These are phyloP conservation scores for Malus orientalis DNA, from an alignment of 306 rosid genomes.

Conservation along the genomic window DNA sequence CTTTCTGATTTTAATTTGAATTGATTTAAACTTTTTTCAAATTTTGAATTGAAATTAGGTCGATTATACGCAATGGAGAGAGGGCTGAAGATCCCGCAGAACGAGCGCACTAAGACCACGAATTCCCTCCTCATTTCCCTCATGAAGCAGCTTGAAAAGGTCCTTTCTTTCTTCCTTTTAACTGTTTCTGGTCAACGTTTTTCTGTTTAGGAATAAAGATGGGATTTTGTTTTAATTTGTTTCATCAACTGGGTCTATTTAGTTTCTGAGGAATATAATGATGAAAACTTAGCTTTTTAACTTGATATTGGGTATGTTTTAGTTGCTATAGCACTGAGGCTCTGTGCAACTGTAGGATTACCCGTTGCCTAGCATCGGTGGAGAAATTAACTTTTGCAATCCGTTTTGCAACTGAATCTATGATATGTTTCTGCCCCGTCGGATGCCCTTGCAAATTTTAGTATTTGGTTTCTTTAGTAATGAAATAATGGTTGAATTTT, in stretches of 20 bases:
- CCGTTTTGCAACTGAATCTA: conserved; percentile 12
- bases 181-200: background rate
- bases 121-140: conserved; percentile 85
- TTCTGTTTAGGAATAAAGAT: background rate
- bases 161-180: background rate
- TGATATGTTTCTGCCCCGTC: conserved; percentile 8
- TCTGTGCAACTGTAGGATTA: background rate
- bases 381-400: conserved; percentile 4
- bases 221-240: background rate
- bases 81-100: conserved; percentile 82
- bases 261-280: background rate
- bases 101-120: conserved; percentile 91
- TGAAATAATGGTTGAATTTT: background rate
- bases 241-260: background rate
- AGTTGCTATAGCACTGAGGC: conserved; percentile 16
- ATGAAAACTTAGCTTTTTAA: background rate
- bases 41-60: conserved; percentile 32
- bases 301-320: background rate
- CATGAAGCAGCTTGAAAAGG: conserved; percentile 98
- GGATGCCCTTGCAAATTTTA: conserved; percentile 8
- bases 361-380: conserved; percentile 4
- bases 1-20: background rate
- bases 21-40: background rate
- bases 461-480: background rate
- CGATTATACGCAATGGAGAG: conserved; percentile 98